These are phyloP conservation scores for Oxyria digyna DNA, from an alignment of 148 eudicot genomes.

Conservation along the genomic window DNA sequence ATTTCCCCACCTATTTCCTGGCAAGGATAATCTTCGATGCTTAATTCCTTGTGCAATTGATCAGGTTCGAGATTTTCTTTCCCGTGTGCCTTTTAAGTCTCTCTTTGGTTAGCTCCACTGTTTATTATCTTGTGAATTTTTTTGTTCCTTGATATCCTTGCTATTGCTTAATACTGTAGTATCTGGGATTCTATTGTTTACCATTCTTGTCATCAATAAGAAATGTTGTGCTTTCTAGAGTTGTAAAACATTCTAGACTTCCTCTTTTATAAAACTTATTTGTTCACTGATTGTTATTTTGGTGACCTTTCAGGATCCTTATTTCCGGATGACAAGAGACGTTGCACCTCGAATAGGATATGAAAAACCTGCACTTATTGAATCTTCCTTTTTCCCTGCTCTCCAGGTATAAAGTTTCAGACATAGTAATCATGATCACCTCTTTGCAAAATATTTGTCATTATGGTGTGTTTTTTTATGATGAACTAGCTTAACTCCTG, in stretches of 20 bases:
- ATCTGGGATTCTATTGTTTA: background rate
- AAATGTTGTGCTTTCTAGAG: background rate
- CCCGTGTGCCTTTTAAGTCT: background rate
- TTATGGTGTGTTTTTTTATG: background rate
- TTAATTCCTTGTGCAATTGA: constrained; percentile 98
- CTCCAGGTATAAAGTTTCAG: constrained; percentile 51
- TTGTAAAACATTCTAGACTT: background rate
- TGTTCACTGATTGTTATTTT: constrained; percentile 9
- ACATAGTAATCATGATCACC: background rate
- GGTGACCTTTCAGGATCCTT: constrained; percentile 67
- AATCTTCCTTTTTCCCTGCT: constrained; percentile 90
- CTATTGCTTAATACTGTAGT: background rate
- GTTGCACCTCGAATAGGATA: constrained; percentile 94
- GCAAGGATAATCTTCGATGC: constrained; percentile 68
- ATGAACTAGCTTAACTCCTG: too few species aligned
- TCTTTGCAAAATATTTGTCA: background rate
- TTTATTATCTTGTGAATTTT: background rate
- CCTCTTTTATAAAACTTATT: constrained; percentile 1
- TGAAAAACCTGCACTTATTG: constrained; percentile 89
- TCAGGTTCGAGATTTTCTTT: constrained; percentile 40
- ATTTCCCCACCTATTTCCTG: constrained; percentile 81
- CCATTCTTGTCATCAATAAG: background rate
- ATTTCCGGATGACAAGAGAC: constrained; percentile 97
- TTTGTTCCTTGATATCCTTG: constrained; percentile 7
- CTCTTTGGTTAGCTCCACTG: background rate